Percentiles rank a stretch among this genome's conserved stretches.
Evolutionary conservation across 352 stramenopile species (phyloP).

Genomic region (Globisporangium rhizosaccharum): DNA sequence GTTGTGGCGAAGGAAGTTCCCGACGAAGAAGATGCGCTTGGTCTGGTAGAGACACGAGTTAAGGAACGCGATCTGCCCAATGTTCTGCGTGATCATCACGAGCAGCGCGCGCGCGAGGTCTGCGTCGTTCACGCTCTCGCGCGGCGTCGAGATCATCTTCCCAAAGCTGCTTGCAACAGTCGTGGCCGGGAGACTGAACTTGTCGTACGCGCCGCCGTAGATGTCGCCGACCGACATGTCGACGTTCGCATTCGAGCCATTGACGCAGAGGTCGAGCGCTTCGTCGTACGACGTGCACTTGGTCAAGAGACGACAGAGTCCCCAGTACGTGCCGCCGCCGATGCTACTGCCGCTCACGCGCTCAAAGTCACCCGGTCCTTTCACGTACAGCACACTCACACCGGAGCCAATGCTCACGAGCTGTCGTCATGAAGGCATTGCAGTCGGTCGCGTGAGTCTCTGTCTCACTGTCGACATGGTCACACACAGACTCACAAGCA

Average conservation of each 20-base stretch:
- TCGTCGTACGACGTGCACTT: constrained; percentile 83
- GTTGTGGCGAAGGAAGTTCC: constrained; percentile 98
- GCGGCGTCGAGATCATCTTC: constrained; percentile 73
- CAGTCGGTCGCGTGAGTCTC: neutral
- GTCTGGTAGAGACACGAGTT: constrained; percentile 97
- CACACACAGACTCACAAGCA: neutral
- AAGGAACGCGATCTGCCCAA: constrained; percentile 96
- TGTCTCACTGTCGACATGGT: neutral
- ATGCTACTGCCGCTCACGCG: constrained; percentile 98
- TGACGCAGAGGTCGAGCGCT: constrained; percentile 71
- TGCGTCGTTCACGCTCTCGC: constrained; percentile 85
- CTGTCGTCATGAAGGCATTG: constrained; percentile 15
- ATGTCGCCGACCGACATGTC: constrained; percentile 99
- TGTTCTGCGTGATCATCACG: constrained; percentile 99
- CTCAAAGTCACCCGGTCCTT: constrained; percentile 91
- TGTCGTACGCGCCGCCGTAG: constrained; percentile 95
- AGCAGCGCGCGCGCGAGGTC: constrained; percentile 95
- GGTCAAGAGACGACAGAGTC: constrained; percentile 94
- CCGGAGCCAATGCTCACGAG: constrained; percentile 98
- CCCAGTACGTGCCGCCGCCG: constrained; percentile 98
- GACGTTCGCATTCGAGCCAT: constrained; percentile 81
- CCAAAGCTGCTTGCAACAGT: constrained; percentile 97
- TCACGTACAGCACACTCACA: constrained; percentile 95
- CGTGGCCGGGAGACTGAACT: constrained; percentile 88
- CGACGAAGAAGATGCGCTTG: constrained; percentile 95